A percentile compares a stretch with the other conserved stretches of the same genome.
Conservation (phyloP, 352 stramenopile species). For the Phytophthora agathidicida region DNA sequence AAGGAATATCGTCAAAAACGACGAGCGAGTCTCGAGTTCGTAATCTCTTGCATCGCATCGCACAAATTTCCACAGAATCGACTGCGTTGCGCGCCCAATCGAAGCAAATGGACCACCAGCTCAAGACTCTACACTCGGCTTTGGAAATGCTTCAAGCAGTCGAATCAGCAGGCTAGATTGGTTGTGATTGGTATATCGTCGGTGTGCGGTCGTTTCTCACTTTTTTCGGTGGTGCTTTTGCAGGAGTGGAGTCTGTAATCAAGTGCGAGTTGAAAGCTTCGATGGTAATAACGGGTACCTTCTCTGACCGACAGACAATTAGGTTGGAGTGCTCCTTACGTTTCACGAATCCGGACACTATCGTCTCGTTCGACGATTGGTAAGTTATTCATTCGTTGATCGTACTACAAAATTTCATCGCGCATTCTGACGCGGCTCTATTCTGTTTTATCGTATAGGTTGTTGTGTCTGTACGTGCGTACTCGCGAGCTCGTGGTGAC, state of each 20-base stretch:
- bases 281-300: conserved; percentile 19
- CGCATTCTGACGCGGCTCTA: background rate
- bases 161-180: conserved; percentile 25
- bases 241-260: conserved; percentile 36
- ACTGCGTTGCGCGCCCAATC: conserved; percentile 35
- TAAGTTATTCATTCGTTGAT: conserved; percentile 14
- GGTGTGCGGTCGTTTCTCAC: background rate
- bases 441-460: conserved; percentile 23
- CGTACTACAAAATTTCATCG: background rate
- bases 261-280: conserved; percentile 25
- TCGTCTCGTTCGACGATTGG: conserved; percentile 34
- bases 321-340: conserved; percentile 27
- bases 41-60: conserved; percentile 45
- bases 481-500: conserved; percentile 29
- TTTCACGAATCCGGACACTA: conserved; percentile 21
- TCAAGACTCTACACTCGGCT: conserved; percentile 49
- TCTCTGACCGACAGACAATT: conserved; percentile 28
- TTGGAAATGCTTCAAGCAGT: conserved; percentile 44
- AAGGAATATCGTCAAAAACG: conserved; percentile 1
- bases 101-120: conserved; percentile 39
- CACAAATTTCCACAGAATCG: conserved; percentile 41
- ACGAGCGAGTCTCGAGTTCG: conserved; percentile 37
- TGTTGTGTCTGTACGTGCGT: conserved; percentile 43
- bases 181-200: background rate
- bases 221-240: conserved; percentile 3